Conservation (phyloP, 1,284 basidiomycete genomes). For the Waitea zeae region DNA sequence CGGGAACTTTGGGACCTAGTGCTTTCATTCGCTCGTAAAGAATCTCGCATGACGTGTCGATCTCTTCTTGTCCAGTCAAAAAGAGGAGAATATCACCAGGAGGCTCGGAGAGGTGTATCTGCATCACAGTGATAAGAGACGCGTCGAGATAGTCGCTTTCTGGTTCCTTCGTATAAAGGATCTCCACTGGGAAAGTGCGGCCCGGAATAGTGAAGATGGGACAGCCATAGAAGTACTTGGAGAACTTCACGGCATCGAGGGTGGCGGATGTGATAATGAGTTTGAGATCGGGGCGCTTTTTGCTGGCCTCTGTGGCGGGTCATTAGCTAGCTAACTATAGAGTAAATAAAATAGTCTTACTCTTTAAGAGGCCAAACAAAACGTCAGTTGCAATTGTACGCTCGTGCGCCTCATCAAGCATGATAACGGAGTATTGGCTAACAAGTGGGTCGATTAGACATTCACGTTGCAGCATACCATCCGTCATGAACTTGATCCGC, state of each 20-base stretch:
- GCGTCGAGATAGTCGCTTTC: constrained; percentile 98
- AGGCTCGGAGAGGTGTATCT: constrained; percentile 96
- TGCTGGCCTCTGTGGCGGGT: constrained; percentile 88
- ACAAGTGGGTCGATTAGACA: constrained; percentile 91
- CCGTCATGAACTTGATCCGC: constrained; percentile 99
- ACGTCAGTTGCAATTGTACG: constrained; percentile 97
- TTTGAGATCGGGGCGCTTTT: constrained; percentile 87
- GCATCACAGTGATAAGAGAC: constrained; percentile 96
- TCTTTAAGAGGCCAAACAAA: constrained; percentile 91
- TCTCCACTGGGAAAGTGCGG: constrained; percentile 95
- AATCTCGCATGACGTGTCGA: constrained; percentile 95
- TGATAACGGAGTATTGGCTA: constrained; percentile 85
- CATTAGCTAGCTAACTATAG: no score
- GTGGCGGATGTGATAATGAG: constrained; percentile 98
- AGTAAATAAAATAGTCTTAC: no score
- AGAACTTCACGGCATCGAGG: constrained; percentile 98
- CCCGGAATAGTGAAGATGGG: constrained; percentile 99
- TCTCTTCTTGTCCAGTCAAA: constrained; percentile 97
- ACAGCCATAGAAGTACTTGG: constrained; percentile 95
- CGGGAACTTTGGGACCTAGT: constrained; percentile 90
- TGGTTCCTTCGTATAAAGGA: constrained; percentile 97
- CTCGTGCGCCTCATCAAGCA: constrained; percentile 99
- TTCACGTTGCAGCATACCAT: constrained; percentile 97
- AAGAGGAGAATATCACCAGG: constrained; percentile 94
- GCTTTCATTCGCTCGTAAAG: constrained; percentile 98